phyloP scores from a whole-genome alignment of 75 land plant genomes.

The Larix kaempferi region DNA sequence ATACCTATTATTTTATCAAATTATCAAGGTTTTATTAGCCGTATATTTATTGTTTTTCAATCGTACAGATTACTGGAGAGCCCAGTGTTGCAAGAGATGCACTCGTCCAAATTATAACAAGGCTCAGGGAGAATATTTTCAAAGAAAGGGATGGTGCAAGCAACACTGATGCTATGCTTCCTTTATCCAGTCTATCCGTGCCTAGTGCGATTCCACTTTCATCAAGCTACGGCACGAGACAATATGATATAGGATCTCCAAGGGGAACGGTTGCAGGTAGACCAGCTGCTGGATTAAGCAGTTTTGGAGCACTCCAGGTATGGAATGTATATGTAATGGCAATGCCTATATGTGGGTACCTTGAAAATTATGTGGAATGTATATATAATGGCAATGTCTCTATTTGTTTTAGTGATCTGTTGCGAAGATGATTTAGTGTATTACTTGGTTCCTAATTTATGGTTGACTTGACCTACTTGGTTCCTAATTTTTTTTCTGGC shows the following conservation, averaged over 20 bases:
- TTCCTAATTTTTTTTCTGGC: no score
- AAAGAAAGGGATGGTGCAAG: constrained; percentile 39
- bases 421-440: no score
- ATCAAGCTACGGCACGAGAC: constrained; percentile 20
- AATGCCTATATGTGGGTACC: no score
- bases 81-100: constrained; percentile 67
- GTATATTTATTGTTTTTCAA: no score
- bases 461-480: no score
- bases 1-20: no score
- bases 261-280: constrained; percentile 11
- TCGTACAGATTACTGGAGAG: constrained; percentile 67
- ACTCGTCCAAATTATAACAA: constrained; percentile 68
- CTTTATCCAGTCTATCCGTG: not conserved
- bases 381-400: no score
- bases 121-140: constrained; percentile 69
- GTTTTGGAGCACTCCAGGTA: not conserved
- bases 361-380: no score
- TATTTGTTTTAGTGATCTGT: no score
- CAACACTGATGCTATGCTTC: not conserved
- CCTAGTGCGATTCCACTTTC: not conserved
- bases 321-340: not conserved
- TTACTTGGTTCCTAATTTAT: no score
- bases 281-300: not conserved
- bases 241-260: constrained; percentile 29
- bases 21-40: no score